Conservation (phyloP, 257 asterid genomes). For the Echium plantagineum region DNA sequence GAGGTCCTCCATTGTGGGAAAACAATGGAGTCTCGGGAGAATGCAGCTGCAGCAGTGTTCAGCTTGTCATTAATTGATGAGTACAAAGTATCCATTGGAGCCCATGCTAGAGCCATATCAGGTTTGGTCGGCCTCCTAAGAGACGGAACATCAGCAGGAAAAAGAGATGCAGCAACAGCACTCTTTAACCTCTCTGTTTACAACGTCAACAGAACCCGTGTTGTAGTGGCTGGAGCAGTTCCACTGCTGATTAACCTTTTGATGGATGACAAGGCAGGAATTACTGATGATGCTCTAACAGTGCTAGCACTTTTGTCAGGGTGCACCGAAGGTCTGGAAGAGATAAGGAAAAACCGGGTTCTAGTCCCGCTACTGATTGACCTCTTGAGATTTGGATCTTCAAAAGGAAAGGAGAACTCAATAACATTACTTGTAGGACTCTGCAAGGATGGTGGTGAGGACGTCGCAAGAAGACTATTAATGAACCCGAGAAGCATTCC, state of each 20-base stretch:
- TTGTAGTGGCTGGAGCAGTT: slow-evolving; percentile 53
- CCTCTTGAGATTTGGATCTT: slow-evolving; percentile 72
- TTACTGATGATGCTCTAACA: slow-evolving; percentile 65
- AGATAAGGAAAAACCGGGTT: slow-evolving; percentile 42
- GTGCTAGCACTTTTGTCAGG: slow-evolving; percentile 62
- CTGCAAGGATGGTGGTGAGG: slow-evolving; percentile 70
- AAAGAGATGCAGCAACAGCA: slow-evolving; percentile 76
- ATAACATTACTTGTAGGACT: slow-evolving; percentile 65
- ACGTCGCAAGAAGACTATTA: slow-evolving; percentile 51
- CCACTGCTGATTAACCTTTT: slow-evolving; percentile 54
- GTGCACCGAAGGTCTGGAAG: slow-evolving; percentile 55
- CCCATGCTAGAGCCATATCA: slow-evolving; percentile 49
- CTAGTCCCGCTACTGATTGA: slow-evolving; percentile 67
- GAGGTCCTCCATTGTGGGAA: slow-evolving; percentile 41
- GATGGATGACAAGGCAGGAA: slow-evolving; percentile 75
- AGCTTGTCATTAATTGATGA: slow-evolving; percentile 67
- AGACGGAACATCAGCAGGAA: slow-evolving; percentile 64
- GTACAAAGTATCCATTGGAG: slow-evolving; percentile 48
- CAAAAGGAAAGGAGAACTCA: slow-evolving; percentile 68
- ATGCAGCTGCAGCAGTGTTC: slow-evolving; percentile 81
- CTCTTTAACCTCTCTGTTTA: slow-evolving; percentile 64
- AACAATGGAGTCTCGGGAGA: slow-evolving; percentile 73
- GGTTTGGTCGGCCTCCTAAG: slow-evolving; percentile 55
- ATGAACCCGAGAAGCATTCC: slow-evolving; percentile 76
- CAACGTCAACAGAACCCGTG: slow-evolving; percentile 34